Percentiles rank a stretch among this genome's conserved stretches.
These are phyloP conservation scores for Cylindrotheca fusiformis DNA, from an alignment of 108 stramenopile genomes.

Conservation along the genomic window DNA sequence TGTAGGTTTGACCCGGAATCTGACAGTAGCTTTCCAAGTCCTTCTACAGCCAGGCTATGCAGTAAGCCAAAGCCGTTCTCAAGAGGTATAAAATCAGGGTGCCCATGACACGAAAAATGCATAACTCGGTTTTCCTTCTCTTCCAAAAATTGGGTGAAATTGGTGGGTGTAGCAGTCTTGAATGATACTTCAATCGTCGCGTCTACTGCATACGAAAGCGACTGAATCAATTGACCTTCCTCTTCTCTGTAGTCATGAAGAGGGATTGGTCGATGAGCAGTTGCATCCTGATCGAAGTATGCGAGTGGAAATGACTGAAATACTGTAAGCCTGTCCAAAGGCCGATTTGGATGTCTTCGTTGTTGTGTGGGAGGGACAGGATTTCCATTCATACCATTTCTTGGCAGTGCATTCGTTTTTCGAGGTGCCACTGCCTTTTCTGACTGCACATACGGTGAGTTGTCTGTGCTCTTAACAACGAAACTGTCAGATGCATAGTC, in stretches of 20 bases:
- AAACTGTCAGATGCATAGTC: conserved; percentile 9
- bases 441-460: background rate
- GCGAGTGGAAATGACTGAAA: conserved; percentile 27
- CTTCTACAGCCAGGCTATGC: conserved; percentile 28
- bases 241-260: conserved; percentile 13
- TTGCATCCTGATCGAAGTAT: conserved; percentile 9
- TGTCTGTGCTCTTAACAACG: background rate
- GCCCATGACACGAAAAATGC: conserved; percentile 65
- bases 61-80: conserved; percentile 61
- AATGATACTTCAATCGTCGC: conserved; percentile 33
- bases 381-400: background rate
- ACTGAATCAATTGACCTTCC: background rate
- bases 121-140: conserved; percentile 15
- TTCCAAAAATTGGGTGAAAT: conserved; percentile 32
- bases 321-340: conserved; percentile 14
- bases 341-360: background rate
- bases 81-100: conserved; percentile 37
- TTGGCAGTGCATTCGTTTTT: background rate
- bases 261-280: conserved; percentile 7
- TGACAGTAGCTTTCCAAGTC: conserved; percentile 29
- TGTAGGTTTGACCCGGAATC: conserved; percentile 23
- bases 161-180: conserved; percentile 47
- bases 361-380: background rate
- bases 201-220: background rate
- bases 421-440: background rate